A percentile compares a stretch with the other conserved stretches of the same genome.
These are phyloP conservation scores for Physaria fendleri DNA, from an alignment of 345 rosid genomes.

Conservation along the genomic window DNA sequence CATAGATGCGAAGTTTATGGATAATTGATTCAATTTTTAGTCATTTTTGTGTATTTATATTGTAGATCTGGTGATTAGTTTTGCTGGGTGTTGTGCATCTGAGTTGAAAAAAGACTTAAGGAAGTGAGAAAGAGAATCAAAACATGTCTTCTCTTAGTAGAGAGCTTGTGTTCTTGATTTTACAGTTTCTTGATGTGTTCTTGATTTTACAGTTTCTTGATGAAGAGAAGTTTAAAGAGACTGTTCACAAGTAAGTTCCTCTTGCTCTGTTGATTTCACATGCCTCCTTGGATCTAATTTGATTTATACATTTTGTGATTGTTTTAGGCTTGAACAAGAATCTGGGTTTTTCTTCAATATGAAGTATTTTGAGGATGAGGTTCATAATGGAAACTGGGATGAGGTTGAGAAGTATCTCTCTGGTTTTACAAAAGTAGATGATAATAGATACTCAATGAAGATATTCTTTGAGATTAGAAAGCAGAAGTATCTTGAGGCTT, in stretches of 20 bases:
- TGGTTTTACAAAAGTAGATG: constrained; percentile 96
- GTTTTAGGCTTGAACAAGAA: constrained; percentile 88
- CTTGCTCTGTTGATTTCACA: constrained; percentile 5
- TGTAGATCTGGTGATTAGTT: constrained; percentile 56
- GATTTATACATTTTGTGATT: not conserved
- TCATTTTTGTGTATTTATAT: not conserved
- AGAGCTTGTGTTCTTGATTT: constrained; percentile 96
- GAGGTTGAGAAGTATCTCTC: constrained; percentile 98
- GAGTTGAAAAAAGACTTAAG: constrained; percentile 24
- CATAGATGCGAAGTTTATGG: constrained; percentile 19
- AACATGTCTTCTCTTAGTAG: constrained; percentile 97
- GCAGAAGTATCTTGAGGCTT: constrained; percentile 97
- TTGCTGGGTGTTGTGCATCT: constrained; percentile 31
- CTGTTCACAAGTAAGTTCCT: constrained; percentile 86
- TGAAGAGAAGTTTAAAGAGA: constrained; percentile 97
- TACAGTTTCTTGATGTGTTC: constrained; percentile 98
- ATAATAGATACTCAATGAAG: constrained; percentile 94
- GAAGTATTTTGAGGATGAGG: constrained; percentile 99
- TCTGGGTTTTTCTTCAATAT: constrained; percentile 98
- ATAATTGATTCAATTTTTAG: constrained; percentile 36
- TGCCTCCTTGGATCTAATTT: not conserved
- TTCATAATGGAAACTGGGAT: constrained; percentile 94
- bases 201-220: constrained; percentile 98
- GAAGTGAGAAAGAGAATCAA: constrained; percentile 32
- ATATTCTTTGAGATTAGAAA: constrained; percentile 97